Conservation (phyloP, 1,284 basidiomycete species). For the Omphalotus olearius region DNA sequence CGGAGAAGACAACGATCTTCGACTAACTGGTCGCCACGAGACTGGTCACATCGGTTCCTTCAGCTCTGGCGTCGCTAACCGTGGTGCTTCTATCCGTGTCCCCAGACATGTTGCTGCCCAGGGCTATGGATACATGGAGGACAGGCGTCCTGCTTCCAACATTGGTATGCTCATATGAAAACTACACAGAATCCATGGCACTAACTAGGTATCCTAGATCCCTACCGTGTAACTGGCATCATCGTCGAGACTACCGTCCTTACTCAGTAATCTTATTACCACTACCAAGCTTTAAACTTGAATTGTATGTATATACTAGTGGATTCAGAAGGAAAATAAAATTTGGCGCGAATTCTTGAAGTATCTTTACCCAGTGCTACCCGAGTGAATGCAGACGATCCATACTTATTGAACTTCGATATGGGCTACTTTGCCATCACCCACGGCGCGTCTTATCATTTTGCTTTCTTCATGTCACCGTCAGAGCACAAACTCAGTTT, state of each 20-base stretch:
- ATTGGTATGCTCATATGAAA: constrained; percentile 63
- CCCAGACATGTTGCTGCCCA: constrained; percentile 90
- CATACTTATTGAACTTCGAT: too few species aligned
- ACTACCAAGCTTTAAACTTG: background rate
- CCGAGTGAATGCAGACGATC: too few species aligned
- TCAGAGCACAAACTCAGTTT: constrained; percentile 49
- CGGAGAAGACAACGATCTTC: constrained; percentile 93
- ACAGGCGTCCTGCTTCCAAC: constrained; percentile 96
- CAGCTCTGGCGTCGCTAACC: constrained; percentile 95
- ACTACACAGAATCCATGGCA: background rate
- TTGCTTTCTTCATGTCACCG: constrained; percentile 25
- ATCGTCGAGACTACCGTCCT: constrained; percentile 89
- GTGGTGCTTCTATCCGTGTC: constrained; percentile 94
- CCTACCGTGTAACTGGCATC: constrained; percentile 86
- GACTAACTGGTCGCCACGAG: constrained; percentile 93
- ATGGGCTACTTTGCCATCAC: too few species aligned
- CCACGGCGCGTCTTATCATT: too few species aligned
- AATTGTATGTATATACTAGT: too few species aligned
- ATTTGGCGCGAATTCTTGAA: too few species aligned
- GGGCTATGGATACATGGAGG: constrained; percentile 96
- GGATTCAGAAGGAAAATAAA: too few species aligned
- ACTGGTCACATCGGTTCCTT: constrained; percentile 94
- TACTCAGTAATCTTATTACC: constrained; percentile 37
- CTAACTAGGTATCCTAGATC: constrained; percentile 47
- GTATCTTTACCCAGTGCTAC: too few species aligned